Evolutionary conservation across 164 flowering plant genomes (phyloP).

Genomic region (Sextonia rubra): DNA sequence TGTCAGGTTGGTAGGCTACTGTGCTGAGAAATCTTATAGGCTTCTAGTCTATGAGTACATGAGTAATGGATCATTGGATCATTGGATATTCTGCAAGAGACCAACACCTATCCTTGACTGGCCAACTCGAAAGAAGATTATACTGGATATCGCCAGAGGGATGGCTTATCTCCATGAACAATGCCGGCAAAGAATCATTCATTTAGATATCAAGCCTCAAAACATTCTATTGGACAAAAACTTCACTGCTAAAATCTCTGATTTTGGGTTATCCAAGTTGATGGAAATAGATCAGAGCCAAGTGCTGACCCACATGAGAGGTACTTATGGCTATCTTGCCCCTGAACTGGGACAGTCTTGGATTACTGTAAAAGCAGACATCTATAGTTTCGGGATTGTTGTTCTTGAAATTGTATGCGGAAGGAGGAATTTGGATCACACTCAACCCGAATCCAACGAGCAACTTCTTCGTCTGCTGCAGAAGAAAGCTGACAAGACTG

Average conservation of each 20-base stretch:
- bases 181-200: constrained; percentile 4
- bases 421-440: constrained; percentile 17
- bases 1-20: constrained; percentile 14
- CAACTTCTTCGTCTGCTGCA: constrained; percentile 11
- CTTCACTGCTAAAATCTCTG: constrained; percentile 24
- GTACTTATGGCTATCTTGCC: constrained; percentile 14
- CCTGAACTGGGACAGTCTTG: constrained; percentile 9
- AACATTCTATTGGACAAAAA: constrained; percentile 14
- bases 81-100: constrained; percentile 6
- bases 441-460: constrained; percentile 1
- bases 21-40: constrained; percentile 5
- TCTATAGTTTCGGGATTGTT: constrained; percentile 26
- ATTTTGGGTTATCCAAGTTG: constrained; percentile 26
- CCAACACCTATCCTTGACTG: constrained; percentile 5
- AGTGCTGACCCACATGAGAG: constrained; percentile 16
- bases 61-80: constrained; percentile 14
- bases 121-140: neutral
- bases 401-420: constrained; percentile 13
- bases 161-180: constrained; percentile 15
- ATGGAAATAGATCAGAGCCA: constrained; percentile 30
- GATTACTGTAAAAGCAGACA: constrained; percentile 22
- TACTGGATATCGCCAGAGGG: constrained; percentile 2
- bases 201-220: constrained; percentile 15
- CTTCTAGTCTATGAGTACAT: constrained; percentile 16
- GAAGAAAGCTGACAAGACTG: constrained; percentile 7